Conservation (phyloP, 352 stramenopile species). For the Globisporangium acanthophoron region DNA sequence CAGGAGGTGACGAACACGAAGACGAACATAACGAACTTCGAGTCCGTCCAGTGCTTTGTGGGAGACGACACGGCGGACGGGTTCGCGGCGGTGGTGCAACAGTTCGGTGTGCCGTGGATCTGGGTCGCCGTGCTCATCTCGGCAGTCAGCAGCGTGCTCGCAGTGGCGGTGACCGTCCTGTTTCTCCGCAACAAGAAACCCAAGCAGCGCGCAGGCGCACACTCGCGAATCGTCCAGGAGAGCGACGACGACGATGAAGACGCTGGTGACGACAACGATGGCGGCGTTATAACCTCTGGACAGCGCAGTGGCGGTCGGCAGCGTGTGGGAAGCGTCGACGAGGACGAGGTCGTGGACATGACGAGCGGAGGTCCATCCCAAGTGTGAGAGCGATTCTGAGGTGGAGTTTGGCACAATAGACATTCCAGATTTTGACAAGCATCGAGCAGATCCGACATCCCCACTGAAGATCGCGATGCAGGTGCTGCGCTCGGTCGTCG, state of each 20-base stretch:
- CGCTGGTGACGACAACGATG: slow-evolving; percentile 11
- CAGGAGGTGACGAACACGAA: slow-evolving; percentile 46
- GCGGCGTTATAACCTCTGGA: background rate
- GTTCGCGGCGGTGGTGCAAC: slow-evolving; percentile 5
- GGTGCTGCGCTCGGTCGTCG: slow-evolving; percentile 13
- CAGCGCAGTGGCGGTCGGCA: background rate
- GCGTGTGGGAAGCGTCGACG: slow-evolving; percentile 11
- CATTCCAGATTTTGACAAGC: background rate
- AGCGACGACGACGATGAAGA: slow-evolving; percentile 45
- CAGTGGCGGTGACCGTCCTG: slow-evolving; percentile 42
- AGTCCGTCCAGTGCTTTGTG: slow-evolving; percentile 27
- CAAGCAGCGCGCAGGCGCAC: slow-evolving; percentile 17
- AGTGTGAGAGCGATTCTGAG: background rate
- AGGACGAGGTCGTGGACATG: slow-evolving; percentile 8
- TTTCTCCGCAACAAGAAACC: slow-evolving; percentile 34
- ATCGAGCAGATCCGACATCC: background rate
- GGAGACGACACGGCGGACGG: background rate
- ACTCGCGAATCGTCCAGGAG: slow-evolving; percentile 52
- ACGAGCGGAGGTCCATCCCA: background rate
- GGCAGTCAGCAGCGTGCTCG: slow-evolving; percentile 38
- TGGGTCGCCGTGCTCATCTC: slow-evolving; percentile 47
- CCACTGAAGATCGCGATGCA: background rate
- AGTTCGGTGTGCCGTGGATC: slow-evolving; percentile 29
- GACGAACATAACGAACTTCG: slow-evolving; percentile 56
- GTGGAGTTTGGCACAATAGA: background rate